Evolutionary conservation across 306 rosid species (phyloP).

Genomic region (Malus sylvestris): DNA sequence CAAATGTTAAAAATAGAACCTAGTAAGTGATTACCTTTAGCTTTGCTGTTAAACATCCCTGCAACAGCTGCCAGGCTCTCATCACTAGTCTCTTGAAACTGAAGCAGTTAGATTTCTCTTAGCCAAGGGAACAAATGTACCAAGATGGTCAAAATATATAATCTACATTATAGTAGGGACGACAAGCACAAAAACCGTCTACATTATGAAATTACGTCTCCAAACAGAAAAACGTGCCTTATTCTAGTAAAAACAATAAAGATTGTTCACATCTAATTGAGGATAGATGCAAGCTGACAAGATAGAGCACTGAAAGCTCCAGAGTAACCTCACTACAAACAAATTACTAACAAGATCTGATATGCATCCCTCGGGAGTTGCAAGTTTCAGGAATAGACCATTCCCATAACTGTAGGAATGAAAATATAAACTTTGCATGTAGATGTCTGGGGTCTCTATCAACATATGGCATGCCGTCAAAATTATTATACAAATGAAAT

Average conservation of each 20-base stretch:
- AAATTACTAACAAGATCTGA: background rate
- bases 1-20: background rate
- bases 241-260: background rate
- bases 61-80: conserved; percentile 98
- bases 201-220: background rate
- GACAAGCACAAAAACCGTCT: background rate
- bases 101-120: conserved; percentile 14
- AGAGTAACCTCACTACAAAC: background rate
- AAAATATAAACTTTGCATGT: background rate
- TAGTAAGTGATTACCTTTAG: conserved; percentile 64
- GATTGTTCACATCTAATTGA: background rate
- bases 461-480: background rate
- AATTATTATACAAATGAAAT: background rate
- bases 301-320: background rate
- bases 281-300: background rate
- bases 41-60: conserved; percentile 99
- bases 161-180: background rate
- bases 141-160: background rate
- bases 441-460: background rate
- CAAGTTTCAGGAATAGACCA: background rate
- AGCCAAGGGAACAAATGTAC: background rate
- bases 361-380: background rate
- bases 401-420: background rate
- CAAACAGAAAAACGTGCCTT: background rate
- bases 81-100: conserved; percentile 88